These are phyloP conservation scores for Pseudogymnoascus sp. DNA, from an alignment of 2,329 filamentous ascomycete species.

Conservation along the genomic window DNA sequence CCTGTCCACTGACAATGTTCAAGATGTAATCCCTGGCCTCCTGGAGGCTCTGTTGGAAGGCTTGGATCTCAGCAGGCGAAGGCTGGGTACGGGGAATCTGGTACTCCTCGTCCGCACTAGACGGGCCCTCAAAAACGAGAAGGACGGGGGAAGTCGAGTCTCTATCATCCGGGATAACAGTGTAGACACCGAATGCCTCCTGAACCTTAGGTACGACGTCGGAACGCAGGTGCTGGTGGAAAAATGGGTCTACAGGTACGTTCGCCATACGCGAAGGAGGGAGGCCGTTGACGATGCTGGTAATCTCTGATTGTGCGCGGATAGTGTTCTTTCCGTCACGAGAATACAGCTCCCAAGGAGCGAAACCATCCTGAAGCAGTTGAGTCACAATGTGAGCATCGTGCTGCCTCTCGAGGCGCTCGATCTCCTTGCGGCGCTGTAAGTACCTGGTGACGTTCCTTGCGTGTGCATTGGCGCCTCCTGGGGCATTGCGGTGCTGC, in stretches of 20 bases:
- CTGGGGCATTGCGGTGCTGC: slow-evolving; percentile 65
- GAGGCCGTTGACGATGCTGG: slow-evolving; percentile 62
- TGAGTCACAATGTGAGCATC: slow-evolving; percentile 83
- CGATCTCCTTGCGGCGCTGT: slow-evolving; percentile 69
- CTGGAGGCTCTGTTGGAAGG: slow-evolving; percentile 46
- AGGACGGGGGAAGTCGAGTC: slow-evolving; percentile 55
- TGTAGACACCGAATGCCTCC: slow-evolving; percentile 60
- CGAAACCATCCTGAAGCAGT: slow-evolving; percentile 56
- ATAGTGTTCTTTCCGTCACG: slow-evolving; percentile 75
- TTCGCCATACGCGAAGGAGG: slow-evolving; percentile 63
- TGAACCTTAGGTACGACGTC: slow-evolving; percentile 56
- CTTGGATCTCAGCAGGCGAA: slow-evolving; percentile 37
- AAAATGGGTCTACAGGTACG: slow-evolving; percentile 67
- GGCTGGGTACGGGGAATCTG: slow-evolving; percentile 47
- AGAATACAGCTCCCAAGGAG: slow-evolving; percentile 82
- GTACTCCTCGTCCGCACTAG: slow-evolving; percentile 38
- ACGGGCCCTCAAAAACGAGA: slow-evolving; percentile 65
- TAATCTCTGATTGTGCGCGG: slow-evolving; percentile 66
- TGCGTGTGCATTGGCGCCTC: slow-evolving; percentile 68
- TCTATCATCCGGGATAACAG: slow-evolving; percentile 59
- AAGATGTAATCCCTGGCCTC: slow-evolving; percentile 50
- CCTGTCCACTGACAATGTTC: slow-evolving; percentile 50
- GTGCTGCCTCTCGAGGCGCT: slow-evolving; percentile 71
- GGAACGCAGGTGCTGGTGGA: slow-evolving; percentile 61
- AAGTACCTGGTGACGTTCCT: slow-evolving; percentile 83